Evolutionary conservation across 1,284 basidiomycete species (phyloP).

Genomic region (Phylloporus gajari): DNA sequence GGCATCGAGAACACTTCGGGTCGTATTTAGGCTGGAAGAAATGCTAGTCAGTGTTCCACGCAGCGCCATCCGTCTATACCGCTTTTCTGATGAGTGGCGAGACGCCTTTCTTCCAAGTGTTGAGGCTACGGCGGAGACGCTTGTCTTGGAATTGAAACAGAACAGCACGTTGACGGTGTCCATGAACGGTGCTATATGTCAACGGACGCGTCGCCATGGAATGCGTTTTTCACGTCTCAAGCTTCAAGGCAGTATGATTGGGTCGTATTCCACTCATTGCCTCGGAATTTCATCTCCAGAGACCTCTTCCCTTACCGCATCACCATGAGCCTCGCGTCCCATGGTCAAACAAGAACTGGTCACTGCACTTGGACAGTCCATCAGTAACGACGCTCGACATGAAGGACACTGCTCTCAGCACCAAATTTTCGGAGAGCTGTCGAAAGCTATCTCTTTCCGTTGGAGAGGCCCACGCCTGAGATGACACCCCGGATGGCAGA

Average conservation of each 20-base stretch:
- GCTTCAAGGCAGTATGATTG: conserved; percentile 91
- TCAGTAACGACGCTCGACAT: conserved; percentile 73
- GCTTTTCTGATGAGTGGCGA: conserved; percentile 82
- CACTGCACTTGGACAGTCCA: conserved; percentile 78
- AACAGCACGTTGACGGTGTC: conserved; percentile 36
- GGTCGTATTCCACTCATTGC: conserved; percentile 83
- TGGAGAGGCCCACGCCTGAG: too few relatives aligned
- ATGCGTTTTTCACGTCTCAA: conserved; percentile 84
- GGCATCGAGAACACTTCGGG: conserved; percentile 51
- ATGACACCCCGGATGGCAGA: too few relatives aligned
- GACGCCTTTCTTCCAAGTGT: conserved; percentile 77
- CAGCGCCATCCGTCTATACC: conserved; percentile 80
- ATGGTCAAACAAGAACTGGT: conserved; percentile 59
- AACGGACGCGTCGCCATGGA: conserved; percentile 61
- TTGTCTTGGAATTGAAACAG: conserved; percentile 70
- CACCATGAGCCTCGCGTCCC: too few relatives aligned
- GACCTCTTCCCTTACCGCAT: too few relatives aligned
- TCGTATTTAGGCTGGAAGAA: conserved; percentile 56
- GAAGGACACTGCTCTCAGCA: conserved; percentile 67
- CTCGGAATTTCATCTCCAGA: conserved; percentile 51
- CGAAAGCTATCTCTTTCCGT: conserved; percentile 76
- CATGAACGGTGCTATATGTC: conserved; percentile 53
- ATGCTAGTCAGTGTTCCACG: conserved; percentile 74
- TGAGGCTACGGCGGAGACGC: too few relatives aligned
- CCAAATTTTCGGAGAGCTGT: conserved; percentile 64